Base-by-base conservation (phyloP, 2,329 filamentous ascomycete genomes). In the Sordariomycetes sp. region DNA sequence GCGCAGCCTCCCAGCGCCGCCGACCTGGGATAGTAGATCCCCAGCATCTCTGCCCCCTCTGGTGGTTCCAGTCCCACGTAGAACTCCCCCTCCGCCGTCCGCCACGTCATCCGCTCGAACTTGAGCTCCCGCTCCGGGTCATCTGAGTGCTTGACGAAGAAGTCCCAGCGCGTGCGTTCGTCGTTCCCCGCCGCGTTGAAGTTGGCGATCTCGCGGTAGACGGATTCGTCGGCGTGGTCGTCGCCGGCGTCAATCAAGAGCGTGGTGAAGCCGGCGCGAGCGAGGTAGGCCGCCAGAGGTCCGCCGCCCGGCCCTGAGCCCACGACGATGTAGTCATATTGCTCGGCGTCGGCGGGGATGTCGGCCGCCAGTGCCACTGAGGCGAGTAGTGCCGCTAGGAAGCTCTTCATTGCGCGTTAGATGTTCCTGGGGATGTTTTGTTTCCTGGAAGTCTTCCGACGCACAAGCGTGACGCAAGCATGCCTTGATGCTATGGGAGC, bases 231-330 rank as follows among this genome's bases (percentile, higher is more conserved):
- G 46, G 76, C 77, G 62, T 83, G 76, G 62, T 86, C 82, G 59
- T 82, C 78, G 54, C 82, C 83, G 7, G 82, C 82, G 62, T 86
- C 83, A 56, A 86, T 76, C 11, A 86, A 73, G 8, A 86, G 76
- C 3, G 80, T 80, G 62, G 76, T 80, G 71, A 79, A 76, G 48
- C 82, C 83, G 22, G 80, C 80, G 37, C 81, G 69, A 7, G 82
- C 83, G 25, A 86, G 75, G 43, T 81, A 75, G 8, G 79, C 77
- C 2, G 82, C 81, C 6, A 85, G 65, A 24, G 82, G 81, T 11
- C 78, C 80, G 59, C 82, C 82, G 37, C 82, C 82, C 2, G 82
- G 75, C 2, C 82, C 82, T n/a, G 79, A 81, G 18, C 83, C 83
- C 18, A 86, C 80, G 22, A 86, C 75, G 32, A 86, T 75, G 71